Evolutionary conservation across 2,329 filamentous ascomycete species (phyloP).

Genomic region (Zasmidium angulare): DNA sequence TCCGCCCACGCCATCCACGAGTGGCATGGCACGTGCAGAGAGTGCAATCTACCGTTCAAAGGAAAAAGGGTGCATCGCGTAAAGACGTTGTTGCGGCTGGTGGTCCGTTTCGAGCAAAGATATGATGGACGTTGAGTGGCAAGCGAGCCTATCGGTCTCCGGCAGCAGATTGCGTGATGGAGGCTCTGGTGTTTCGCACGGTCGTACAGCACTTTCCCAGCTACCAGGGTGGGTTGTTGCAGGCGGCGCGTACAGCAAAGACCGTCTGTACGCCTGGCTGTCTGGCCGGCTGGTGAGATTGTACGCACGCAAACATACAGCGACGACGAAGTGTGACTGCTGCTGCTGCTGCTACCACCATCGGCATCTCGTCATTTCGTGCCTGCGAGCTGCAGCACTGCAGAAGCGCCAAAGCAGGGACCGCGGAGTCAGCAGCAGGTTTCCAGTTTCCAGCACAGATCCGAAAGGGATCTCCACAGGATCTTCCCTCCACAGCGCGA

Average conservation of each 20-base stretch:
- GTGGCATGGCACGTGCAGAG: conserved; percentile 10
- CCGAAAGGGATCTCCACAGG: neutral
- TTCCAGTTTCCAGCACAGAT: neutral
- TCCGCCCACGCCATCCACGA: neutral
- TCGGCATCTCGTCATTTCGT: neutral
- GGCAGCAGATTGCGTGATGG: conserved; percentile 8
- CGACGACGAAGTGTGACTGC: neutral
- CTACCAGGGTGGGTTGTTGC: neutral
- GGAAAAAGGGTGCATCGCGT: neutral
- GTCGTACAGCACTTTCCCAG: neutral
- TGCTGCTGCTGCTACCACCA: neutral
- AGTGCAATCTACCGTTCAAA: conserved; percentile 8
- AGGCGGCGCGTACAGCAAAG: conserved; percentile 2
- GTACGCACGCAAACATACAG: neutral
- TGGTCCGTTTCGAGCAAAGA: neutral
- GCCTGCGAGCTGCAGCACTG: neutral
- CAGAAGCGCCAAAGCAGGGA: neutral
- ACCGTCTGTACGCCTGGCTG: neutral
- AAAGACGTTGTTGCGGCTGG: neutral
- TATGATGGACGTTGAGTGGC: conserved; percentile 9
- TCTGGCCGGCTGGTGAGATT: neutral
- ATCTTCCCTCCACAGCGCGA: neutral
- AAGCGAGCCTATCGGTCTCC: conserved; percentile 16
- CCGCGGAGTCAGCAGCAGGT: neutral
- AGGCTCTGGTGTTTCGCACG: neutral